Evolutionary conservation across 345 rosid genomes (phyloP).

Genomic region (Theobroma cacao): DNA sequence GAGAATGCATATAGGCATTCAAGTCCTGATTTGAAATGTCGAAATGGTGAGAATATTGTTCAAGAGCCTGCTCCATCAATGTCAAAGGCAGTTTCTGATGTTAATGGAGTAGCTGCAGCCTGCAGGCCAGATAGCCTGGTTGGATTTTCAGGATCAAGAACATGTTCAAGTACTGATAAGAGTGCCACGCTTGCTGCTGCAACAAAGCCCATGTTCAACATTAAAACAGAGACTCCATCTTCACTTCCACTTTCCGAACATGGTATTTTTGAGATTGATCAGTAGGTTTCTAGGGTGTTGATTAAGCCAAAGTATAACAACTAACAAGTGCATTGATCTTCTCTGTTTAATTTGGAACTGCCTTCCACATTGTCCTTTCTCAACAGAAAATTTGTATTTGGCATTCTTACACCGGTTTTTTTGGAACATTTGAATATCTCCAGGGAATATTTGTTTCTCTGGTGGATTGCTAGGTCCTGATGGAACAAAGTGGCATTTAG

Average conservation of each 20-base stretch:
- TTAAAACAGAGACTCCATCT: slow-evolving; percentile 41
- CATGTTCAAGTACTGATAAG: slow-evolving; percentile 12
- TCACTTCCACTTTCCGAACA: slow-evolving; percentile 34
- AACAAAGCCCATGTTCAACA: slow-evolving; percentile 45
- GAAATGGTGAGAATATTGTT: slow-evolving; percentile 12
- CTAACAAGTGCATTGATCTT: not conserved
- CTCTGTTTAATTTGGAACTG: not conserved
- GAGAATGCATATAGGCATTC: slow-evolving; percentile 24
- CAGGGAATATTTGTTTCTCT: slow-evolving; percentile 62
- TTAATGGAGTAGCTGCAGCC: slow-evolving; percentile 16
- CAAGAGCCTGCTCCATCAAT: slow-evolving; percentile 15
- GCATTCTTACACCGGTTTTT: not conserved
- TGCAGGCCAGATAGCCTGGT: not conserved
- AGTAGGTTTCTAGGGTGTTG: not conserved
- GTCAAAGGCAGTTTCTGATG: slow-evolving; percentile 10
- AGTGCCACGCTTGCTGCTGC: slow-evolving; percentile 19
- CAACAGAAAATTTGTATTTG: not conserved
- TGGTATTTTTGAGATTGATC: slow-evolving; percentile 40
- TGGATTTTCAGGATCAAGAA: slow-evolving; percentile 18
- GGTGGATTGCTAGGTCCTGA: slow-evolving; percentile 74
- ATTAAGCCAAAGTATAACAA: not conserved
- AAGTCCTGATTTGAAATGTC: slow-evolving; percentile 23
- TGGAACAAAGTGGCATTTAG: slow-evolving; percentile 60
- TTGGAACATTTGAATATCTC: slow-evolving; percentile 17
- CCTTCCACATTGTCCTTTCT: not conserved